Evolutionary conservation across 176 grass and related monocot genomes (phyloP).

Genomic region (Aegilops bicornis): DNA sequence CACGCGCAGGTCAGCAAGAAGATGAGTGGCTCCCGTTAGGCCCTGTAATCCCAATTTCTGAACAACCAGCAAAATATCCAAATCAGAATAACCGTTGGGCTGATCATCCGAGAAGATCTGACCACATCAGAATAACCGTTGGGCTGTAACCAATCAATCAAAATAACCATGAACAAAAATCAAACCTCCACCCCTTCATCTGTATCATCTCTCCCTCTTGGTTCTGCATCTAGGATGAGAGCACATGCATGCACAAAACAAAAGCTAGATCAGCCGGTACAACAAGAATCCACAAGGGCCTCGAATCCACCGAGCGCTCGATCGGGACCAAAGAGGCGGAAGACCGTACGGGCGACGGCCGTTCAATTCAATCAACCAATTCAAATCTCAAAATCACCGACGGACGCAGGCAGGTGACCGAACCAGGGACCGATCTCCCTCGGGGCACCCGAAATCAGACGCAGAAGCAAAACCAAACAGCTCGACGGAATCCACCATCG

Average conservation of each 20-base stretch:
- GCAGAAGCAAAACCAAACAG: no score
- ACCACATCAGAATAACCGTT: neutral
- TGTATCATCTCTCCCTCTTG: neutral
- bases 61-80: neutral
- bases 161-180: neutral
- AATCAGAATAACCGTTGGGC: neutral
- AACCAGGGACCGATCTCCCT: neutral
- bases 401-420: neutral
- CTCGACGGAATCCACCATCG: neutral
- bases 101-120: neutral
- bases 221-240: neutral
- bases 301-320: constrained; percentile 17
- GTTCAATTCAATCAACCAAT: no score
- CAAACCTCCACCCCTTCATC: neutral
- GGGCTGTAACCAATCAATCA: neutral
- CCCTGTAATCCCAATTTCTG: neutral
- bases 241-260: neutral
- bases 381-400: constrained; percentile 22
- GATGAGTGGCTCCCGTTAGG: neutral
- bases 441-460: no score
- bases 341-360: no score
- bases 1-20: neutral
- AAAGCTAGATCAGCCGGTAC: neutral
- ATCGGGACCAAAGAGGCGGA: neutral
- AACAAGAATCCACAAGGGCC: neutral